These are phyloP conservation scores for Chaetomidium leptoderma DNA, from an alignment of 495 filamentous ascomycete genomes.

Conservation along the genomic window DNA sequence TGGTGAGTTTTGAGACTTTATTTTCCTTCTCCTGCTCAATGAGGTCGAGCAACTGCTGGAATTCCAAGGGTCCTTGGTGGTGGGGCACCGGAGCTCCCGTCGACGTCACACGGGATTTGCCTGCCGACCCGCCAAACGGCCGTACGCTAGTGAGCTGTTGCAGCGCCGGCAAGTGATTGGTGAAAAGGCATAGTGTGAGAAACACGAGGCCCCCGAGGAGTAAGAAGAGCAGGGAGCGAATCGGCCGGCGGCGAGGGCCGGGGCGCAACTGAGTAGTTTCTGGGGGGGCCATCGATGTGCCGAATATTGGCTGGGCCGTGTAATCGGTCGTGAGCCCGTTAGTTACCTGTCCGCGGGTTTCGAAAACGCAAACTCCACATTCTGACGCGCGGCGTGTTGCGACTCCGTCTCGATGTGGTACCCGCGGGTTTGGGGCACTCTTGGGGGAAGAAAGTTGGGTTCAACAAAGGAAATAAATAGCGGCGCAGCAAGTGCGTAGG, in stretches of 20 bases:
- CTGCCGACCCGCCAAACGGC: not conserved
- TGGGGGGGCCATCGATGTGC: not conserved
- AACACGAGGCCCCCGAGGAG: conserved; percentile 10
- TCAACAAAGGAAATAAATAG: not conserved
- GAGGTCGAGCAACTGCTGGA: not conserved
- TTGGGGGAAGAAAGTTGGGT: not conserved
- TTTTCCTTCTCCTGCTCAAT: not conserved
- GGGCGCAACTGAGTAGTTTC: not conserved
- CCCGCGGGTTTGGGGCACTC: too few relatives aligned
- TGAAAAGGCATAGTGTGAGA: conserved; percentile 13
- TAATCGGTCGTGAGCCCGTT: too few relatives aligned
- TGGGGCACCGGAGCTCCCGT: not conserved
- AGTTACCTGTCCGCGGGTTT: too few relatives aligned
- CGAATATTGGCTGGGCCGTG: not conserved
- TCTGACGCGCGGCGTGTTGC: too few relatives aligned
- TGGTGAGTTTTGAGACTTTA: conserved; percentile 9
- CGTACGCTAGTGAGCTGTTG: not conserved
- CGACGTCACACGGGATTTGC: conserved; percentile 5
- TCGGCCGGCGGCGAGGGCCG: not conserved
- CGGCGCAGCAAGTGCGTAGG: not conserved
- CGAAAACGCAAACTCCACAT: too few relatives aligned
- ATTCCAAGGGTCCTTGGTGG: not conserved
- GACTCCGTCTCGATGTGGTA: too few relatives aligned
- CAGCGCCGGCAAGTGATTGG: conserved; percentile 5
- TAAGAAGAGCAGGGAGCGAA: not conserved